These are phyloP conservation scores for Podospora appendiculata DNA, from an alignment of 495 filamentous ascomycete species.

Conservation along the genomic window DNA sequence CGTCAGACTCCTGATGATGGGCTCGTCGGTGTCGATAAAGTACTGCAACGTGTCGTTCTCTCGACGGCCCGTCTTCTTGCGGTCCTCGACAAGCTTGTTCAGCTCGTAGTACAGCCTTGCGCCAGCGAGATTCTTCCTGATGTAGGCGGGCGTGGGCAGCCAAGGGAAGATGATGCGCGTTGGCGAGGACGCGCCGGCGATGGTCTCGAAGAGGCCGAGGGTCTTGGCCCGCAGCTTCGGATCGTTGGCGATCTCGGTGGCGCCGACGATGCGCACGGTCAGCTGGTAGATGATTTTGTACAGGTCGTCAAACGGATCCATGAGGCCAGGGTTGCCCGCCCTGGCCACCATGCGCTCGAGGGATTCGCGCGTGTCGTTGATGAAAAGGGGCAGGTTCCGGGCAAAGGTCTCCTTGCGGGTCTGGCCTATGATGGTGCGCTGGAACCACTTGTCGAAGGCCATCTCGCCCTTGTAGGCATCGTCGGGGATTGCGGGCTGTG, in stretches of 20 bases:
- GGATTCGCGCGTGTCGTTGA: slow-evolving; percentile 19
- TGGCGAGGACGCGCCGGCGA: slow-evolving; percentile 23
- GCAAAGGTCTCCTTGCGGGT: slow-evolving; percentile 23
- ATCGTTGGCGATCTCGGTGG: slow-evolving; percentile 34
- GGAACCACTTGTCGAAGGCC: slow-evolving; percentile 10
- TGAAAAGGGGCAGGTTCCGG: slow-evolving; percentile 21
- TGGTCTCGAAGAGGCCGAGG: slow-evolving; percentile 26
- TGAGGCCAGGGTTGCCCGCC: slow-evolving; percentile 16
- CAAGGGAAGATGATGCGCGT: slow-evolving; percentile 36
- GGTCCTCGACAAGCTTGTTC: slow-evolving; percentile 27
- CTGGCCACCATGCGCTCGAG: slow-evolving; percentile 18
- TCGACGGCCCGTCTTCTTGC: slow-evolving; percentile 26
- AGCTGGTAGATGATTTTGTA: slow-evolving; percentile 35
- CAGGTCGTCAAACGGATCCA: slow-evolving; percentile 33
- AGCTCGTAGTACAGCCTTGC: slow-evolving; percentile 33
- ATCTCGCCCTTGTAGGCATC: too few species aligned
- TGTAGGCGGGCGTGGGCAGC: slow-evolving; percentile 20
- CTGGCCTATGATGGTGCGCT: slow-evolving; percentile 10
- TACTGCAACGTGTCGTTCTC: slow-evolving; percentile 39
- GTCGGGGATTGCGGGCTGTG: slow-evolving; percentile 5
- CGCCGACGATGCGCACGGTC: slow-evolving; percentile 31
- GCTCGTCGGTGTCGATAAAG: slow-evolving; percentile 33
- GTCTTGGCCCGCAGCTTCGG: slow-evolving; percentile 21
- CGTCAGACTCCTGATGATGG: slow-evolving; percentile 13
- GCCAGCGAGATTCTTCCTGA: slow-evolving; percentile 25